These are phyloP conservation scores for Aspergillus candidus DNA, from an alignment of 2,329 filamentous ascomycete species.

Conservation along the genomic window DNA sequence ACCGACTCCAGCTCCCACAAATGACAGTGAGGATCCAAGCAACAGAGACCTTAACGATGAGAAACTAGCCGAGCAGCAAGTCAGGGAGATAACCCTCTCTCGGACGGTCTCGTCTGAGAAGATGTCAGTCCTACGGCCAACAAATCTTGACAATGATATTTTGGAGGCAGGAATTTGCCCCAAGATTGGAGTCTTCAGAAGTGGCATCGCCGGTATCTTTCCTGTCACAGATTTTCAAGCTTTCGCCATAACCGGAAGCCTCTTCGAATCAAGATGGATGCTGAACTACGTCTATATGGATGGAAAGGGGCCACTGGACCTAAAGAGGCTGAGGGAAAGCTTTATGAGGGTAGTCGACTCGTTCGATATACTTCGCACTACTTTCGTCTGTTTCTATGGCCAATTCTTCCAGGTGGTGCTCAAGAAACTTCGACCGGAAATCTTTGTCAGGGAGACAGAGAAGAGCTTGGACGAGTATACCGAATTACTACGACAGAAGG, in stretches of 20 bases:
- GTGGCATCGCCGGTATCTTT: conserved; percentile 51
- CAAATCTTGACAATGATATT: conserved; percentile 32
- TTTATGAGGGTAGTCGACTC: conserved; percentile 49
- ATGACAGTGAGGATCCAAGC: conserved; percentile 7
- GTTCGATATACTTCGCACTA: conserved; percentile 61
- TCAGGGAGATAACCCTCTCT: not conserved
- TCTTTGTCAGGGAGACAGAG: conserved; percentile 50
- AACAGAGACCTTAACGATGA: conserved; percentile 6
- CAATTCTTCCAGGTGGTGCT: conserved; percentile 55
- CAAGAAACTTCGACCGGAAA: conserved; percentile 46
- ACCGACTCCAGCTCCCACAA: conserved; percentile 14
- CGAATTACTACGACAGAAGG: conserved; percentile 49
- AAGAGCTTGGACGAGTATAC: conserved; percentile 48
- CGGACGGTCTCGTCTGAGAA: conserved; percentile 9
- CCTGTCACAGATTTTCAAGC: conserved; percentile 49
- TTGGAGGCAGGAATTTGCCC: conserved; percentile 46
- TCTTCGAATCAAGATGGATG: conserved; percentile 37
- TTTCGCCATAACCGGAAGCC: conserved; percentile 30
- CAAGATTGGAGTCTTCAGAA: conserved; percentile 46
- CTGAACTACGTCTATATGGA: conserved; percentile 55
- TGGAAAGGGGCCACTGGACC: conserved; percentile 39
- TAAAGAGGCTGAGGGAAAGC: conserved; percentile 41
- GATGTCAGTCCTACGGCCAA: conserved; percentile 21
- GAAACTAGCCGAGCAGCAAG: conserved; percentile 5
- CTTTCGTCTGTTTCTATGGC: conserved; percentile 52